Evolutionary conservation across 1,284 basidiomycete species (phyloP).

Genomic region (Naganishia sp.): DNA sequence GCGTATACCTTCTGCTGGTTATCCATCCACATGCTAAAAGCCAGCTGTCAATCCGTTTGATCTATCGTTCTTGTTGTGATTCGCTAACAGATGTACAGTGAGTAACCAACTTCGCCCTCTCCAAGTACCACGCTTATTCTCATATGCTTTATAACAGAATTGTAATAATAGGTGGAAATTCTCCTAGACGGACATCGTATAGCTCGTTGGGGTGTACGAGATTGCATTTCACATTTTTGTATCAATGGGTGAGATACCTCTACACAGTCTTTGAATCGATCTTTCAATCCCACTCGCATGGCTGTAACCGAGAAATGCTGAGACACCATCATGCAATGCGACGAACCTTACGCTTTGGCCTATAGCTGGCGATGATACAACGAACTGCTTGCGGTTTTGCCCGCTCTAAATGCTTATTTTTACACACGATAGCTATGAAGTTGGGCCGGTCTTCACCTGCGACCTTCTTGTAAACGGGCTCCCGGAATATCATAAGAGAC

Average conservation of each 20-base stretch:
- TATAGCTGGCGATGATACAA: too few species aligned
- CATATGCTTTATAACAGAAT: constrained; percentile 36
- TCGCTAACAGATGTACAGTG: constrained; percentile 35
- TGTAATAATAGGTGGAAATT: constrained; percentile 55
- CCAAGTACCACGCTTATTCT: constrained; percentile 4
- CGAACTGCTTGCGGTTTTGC: too few species aligned
- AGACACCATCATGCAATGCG: too few species aligned
- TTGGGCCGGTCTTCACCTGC: not conserved
- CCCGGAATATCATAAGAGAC: constrained; percentile 22
- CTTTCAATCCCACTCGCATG: too few species aligned
- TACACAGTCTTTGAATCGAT: too few species aligned
- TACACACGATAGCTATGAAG: too few species aligned
- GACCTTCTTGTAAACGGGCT: constrained; percentile 3
- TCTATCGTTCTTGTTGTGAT: constrained; percentile 8
- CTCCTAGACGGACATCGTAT: constrained; percentile 38
- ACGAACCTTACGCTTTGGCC: too few species aligned
- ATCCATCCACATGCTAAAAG: not conserved
- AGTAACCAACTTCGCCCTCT: constrained; percentile 40
- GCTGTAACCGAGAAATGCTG: too few species aligned
- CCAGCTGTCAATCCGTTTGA: not conserved
- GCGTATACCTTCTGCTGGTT: constrained; percentile 44
- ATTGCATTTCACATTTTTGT: constrained; percentile 5
- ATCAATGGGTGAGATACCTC: constrained; percentile 5
- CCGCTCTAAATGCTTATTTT: too few species aligned
- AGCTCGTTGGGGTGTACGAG: too few species aligned